Evolutionary conservation across 129 eudicot species (phyloP).

Genomic region (Lactuca saligna): DNA sequence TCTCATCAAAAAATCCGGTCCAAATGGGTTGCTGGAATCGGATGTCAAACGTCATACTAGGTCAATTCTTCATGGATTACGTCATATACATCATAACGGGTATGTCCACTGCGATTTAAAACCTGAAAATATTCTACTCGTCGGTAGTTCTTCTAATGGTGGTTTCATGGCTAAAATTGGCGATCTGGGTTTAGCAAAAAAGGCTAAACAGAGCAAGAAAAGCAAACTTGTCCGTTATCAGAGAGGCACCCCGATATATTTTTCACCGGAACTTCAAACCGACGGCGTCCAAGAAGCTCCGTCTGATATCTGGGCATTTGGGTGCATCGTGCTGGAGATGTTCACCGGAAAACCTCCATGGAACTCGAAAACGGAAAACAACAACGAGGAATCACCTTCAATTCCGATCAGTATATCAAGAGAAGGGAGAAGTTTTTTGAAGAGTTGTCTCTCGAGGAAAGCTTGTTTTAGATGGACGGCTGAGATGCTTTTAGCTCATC

Average conservation of each 20-base stretch:
- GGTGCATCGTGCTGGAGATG: conserved; percentile 43
- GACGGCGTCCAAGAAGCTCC: conserved; percentile 45
- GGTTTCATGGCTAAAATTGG: conserved; percentile 59
- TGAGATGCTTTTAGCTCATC: conserved; percentile 37
- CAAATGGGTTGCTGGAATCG: conserved; percentile 45
- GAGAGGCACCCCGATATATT: conserved; percentile 27
- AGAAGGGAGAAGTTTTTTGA: conserved; percentile 60
- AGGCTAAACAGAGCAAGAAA: conserved; percentile 45
- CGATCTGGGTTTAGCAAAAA: conserved; percentile 73
- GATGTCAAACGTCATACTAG: conserved; percentile 49
- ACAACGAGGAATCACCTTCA: conserved; percentile 43
- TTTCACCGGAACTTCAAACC: conserved; percentile 35
- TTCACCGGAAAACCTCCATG: conserved; percentile 38
- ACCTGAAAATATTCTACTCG: conserved; percentile 66
- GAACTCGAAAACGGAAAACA: conserved; percentile 22
- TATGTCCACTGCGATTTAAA: conserved; percentile 81
- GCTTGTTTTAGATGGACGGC: conserved; percentile 46
- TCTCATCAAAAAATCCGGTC: conserved; percentile 45
- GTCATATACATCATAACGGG: conserved; percentile 45
- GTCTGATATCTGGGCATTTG: conserved; percentile 45
- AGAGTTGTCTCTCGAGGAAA: conserved; percentile 66
- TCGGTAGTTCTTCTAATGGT: conserved; percentile 17
- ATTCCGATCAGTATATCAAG: conserved; percentile 40
- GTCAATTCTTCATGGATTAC: conserved; percentile 55
- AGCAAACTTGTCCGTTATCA: conserved; percentile 23